phyloP scores from a whole-genome alignment of 2,329 filamentous ascomycete species.

The Tympanopsis confertula region DNA sequence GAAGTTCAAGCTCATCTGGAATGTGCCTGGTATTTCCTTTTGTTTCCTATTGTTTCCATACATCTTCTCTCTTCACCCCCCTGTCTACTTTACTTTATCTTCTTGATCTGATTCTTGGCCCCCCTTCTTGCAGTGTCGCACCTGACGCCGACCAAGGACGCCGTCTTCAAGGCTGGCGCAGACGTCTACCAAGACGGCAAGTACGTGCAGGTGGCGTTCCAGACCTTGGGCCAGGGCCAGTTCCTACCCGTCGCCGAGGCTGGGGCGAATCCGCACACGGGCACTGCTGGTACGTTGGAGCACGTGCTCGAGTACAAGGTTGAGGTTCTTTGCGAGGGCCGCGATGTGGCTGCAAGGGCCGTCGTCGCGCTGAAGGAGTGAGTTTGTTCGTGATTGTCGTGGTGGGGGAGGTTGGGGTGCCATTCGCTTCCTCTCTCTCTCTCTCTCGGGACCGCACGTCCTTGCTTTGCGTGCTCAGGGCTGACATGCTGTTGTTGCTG shows the following conservation, averaged over 20 bases:
- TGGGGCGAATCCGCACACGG: constrained; percentile 32
- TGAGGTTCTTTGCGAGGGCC: constrained; percentile 32
- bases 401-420: constrained; percentile 2
- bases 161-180: constrained; percentile 11
- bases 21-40: constrained; percentile 3
- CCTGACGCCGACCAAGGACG: constrained; percentile 9
- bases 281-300: constrained; percentile 28
- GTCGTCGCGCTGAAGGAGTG: constrained; percentile 36
- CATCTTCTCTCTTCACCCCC: no score
- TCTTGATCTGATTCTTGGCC: not conserved
- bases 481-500: not conserved
- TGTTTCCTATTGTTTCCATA: no score
- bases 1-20: constrained; percentile 6
- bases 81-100: no score
- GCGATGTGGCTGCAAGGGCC: constrained; percentile 24
- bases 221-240: constrained; percentile 27
- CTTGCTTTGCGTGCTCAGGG: not conserved
- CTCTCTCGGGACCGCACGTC: not conserved
- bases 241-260: constrained; percentile 27
- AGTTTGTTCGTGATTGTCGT: constrained; percentile 8
- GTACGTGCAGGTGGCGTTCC: constrained; percentile 12
- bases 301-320: constrained; percentile 31
- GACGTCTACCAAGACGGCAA: constrained; percentile 12
- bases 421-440: no score
- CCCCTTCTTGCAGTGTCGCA: constrained; percentile 4